These are phyloP conservation scores for Talaromyces ruber DNA, from an alignment of 495 filamentous ascomycete species.

Conservation along the genomic window DNA sequence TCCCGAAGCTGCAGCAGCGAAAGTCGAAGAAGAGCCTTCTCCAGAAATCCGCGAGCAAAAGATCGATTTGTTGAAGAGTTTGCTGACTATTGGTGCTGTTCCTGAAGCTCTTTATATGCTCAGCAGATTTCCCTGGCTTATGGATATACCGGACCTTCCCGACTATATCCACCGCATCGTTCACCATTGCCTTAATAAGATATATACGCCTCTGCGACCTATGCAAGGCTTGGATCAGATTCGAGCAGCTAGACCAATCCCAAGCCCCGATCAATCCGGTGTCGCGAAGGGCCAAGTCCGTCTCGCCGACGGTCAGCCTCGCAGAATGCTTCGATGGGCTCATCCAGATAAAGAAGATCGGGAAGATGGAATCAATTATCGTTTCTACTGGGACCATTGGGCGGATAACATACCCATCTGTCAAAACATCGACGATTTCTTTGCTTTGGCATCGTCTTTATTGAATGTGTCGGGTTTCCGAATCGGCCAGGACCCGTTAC, in stretches of 20 bases:
- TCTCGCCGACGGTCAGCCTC: conserved; percentile 42
- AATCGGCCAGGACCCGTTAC: conserved; percentile 70
- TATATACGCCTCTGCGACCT: conserved; percentile 50
- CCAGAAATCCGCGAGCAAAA: conserved; percentile 89
- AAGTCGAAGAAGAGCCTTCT: conserved; percentile 48
- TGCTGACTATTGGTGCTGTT: conserved; percentile 85
- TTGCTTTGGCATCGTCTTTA: conserved; percentile 76
- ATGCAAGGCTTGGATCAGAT: conserved; percentile 27
- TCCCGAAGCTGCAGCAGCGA: conserved; percentile 34
- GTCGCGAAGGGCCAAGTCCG: conserved; percentile 58
- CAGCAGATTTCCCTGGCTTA: conserved; percentile 84
- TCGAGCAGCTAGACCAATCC: conserved; percentile 37
- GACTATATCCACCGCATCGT: conserved; percentile 77
- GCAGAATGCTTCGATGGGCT: conserved; percentile 67
- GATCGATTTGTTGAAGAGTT: conserved; percentile 68
- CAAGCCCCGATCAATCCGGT: conserved; percentile 52
- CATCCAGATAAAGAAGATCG: conserved; percentile 66
- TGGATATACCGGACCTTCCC: conserved; percentile 69
- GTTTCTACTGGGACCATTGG: conserved; percentile 98
- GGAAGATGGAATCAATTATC: conserved; percentile 64
- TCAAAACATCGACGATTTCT: conserved; percentile 82
- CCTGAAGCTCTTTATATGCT: conserved; percentile 91
- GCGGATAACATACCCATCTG: conserved; percentile 85
- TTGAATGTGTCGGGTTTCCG: conserved; percentile 78
- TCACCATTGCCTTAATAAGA: conserved; percentile 63